Evolutionary conservation across 106 monocot species (phyloP), one percentile per base, ranked within the genome.

Genomic region (Gastrodia elata): DNA sequence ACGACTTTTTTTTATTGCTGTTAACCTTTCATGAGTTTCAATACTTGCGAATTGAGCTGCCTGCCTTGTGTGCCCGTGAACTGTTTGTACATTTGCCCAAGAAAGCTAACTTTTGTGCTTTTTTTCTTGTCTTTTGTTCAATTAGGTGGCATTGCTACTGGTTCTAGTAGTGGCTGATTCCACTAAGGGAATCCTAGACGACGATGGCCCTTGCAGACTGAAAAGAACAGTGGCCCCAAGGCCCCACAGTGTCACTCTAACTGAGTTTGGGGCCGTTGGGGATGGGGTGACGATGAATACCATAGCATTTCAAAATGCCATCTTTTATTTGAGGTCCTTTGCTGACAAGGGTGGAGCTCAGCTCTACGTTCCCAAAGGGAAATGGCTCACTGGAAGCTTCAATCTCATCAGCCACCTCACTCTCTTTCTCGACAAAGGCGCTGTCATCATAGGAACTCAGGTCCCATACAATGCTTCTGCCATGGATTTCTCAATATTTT

Each of bases 341-440:
- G 82, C 92, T 1, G 89, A 96, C 75, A 96, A 96, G 76, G 95
- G 95, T 40, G 95, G 92, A 14, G 95, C 95, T 73, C 95, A 96
- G 82, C 75, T 96, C 3, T 96, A 87, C 69, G 84, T 96, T 36
- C 95, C 95, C 10, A 81, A 83, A 68, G 95, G 95, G 33, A 73
- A 76, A 34, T 96, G 92, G 89, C 81, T 96, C 16, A 90, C 89
- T 0, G 92, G 89, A 61, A 89, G 95, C 71, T 86, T 96, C 79
- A 88, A 92, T 39, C 84, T 96, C 71, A 92, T 80, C 9, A 96
- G 92, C 72, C 95, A 96, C 68, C 84, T 96, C 65, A 96, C 95
- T 16, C 80, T 96, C 11, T 96, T 92, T 65, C 69, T 96, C 71
- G 92, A 96, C 37, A 78, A 71, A 73, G 89, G 77, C 46, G 91